These are phyloP conservation scores for Candida maesae DNA, from an alignment of 805 yeast genomes.

Conservation along the genomic window DNA sequence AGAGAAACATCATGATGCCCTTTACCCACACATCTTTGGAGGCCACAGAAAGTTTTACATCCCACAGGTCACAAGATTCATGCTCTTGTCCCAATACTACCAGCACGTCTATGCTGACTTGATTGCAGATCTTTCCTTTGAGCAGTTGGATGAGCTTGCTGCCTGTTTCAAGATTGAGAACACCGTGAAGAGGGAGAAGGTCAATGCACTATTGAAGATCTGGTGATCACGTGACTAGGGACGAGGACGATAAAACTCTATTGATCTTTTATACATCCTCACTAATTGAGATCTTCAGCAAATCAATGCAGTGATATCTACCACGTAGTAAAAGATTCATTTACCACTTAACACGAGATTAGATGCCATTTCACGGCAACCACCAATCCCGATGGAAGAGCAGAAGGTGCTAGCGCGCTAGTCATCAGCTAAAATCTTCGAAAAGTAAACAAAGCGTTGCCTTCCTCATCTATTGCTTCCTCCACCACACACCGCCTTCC, in stretches of 20 bases:
- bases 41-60: conserved; percentile 32
- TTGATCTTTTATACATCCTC: too few relatives aligned
- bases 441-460: not conserved
- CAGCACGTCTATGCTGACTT: conserved; percentile 44
- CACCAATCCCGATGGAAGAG: too few relatives aligned
- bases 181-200: conserved; percentile 37
- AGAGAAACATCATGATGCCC: conserved; percentile 34
- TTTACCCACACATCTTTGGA: conserved; percentile 42
- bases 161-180: conserved; percentile 48
- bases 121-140: conserved; percentile 38
- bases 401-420: too few relatives aligned
- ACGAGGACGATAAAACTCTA: too few relatives aligned
- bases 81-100: conserved; percentile 40
- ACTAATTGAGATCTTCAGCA: too few relatives aligned
- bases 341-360: too few relatives aligned
- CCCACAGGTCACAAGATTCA: conserved; percentile 40
- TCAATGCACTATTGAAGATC: conserved; percentile 29
- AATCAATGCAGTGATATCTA: too few relatives aligned
- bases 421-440: too few relatives aligned
- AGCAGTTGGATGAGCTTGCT: conserved; percentile 48
- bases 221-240: not conserved
- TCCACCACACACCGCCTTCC: not conserved
- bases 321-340: too few relatives aligned
- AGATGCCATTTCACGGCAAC: too few relatives aligned
- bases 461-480: not conserved